Conservation (phyloP, 1,284 basidiomycete genomes). For the Porogramme epimiltina region DNA sequence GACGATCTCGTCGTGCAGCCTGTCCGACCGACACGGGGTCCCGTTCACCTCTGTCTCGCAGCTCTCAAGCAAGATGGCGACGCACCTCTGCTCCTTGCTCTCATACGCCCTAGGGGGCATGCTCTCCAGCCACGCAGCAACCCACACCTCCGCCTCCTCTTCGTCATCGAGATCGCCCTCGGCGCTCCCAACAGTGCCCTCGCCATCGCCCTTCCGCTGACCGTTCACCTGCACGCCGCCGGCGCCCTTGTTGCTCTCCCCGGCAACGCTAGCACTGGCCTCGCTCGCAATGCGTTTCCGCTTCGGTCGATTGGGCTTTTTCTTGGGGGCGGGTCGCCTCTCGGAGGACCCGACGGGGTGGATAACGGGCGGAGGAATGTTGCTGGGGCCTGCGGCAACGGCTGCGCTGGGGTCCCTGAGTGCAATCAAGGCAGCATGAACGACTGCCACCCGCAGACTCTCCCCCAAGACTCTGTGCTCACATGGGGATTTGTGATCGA, state of each 20-base stretch:
- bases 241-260: neutral
- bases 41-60: neutral
- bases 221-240: neutral
- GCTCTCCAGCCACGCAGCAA: constrained; percentile 29
- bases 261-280: constrained; percentile 2
- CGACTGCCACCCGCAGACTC: too few species aligned
- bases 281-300: constrained; percentile 21
- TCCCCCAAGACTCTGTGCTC: too few species aligned
- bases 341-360: neutral
- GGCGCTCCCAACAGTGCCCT: neutral
- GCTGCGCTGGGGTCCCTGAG: constrained; percentile 10
- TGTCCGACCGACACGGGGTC: constrained; percentile 26
- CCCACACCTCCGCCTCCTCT: constrained; percentile 6
- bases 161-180: neutral
- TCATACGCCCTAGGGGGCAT: constrained; percentile 29
- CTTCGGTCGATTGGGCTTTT: constrained; percentile 3
- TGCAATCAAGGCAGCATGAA: too few species aligned
- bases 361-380: constrained; percentile 9
- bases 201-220: neutral
- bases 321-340: constrained; percentile 4
- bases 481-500: too few species aligned
- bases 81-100: constrained; percentile 38
- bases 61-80: neutral
- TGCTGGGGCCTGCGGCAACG: constrained; percentile 15
- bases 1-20: constrained; percentile 64